phyloP scores from a whole-genome alignment of 345 rosid species.

The Populus euphratica region DNA sequence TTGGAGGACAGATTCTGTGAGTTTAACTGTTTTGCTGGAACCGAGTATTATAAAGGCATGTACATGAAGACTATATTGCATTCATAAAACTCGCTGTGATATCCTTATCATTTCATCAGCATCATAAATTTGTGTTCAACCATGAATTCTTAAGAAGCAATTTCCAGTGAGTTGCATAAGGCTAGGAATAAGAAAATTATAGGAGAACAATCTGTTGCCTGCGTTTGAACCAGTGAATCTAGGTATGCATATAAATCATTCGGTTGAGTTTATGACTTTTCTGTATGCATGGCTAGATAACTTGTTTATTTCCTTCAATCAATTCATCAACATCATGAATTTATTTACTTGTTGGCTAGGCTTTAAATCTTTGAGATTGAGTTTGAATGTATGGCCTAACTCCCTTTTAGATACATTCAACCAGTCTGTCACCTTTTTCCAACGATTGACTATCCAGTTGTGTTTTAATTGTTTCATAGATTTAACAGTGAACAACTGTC shows the following conservation, averaged over 20 bases:
- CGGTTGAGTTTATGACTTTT: not conserved
- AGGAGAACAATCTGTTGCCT: not conserved
- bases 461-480: not conserved
- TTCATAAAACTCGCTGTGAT: constrained; percentile 1
- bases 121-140: not conserved
- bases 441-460: not conserved
- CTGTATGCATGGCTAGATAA: not conserved
- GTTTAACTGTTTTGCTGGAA: constrained; percentile 21
- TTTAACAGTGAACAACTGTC: not conserved
- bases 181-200: constrained; percentile 4
- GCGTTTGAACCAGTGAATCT: constrained; percentile 4
- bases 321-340: not conserved
- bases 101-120: constrained; percentile 3
- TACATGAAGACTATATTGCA: not conserved
- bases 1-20: constrained; percentile 21
- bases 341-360: not conserved
- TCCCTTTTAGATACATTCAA: not conserved
- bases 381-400: not conserved
- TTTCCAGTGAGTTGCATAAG: constrained; percentile 4
- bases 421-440: not conserved
- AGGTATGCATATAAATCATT: constrained; percentile 1
- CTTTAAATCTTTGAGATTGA: not conserved
- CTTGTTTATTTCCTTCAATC: not conserved
- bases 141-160: not conserved
- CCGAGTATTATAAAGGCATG: constrained; percentile 1